Base-by-base conservation (phyloP, 2,329 filamentous ascomycete species). In the Curvularia eragrostidis region DNA sequence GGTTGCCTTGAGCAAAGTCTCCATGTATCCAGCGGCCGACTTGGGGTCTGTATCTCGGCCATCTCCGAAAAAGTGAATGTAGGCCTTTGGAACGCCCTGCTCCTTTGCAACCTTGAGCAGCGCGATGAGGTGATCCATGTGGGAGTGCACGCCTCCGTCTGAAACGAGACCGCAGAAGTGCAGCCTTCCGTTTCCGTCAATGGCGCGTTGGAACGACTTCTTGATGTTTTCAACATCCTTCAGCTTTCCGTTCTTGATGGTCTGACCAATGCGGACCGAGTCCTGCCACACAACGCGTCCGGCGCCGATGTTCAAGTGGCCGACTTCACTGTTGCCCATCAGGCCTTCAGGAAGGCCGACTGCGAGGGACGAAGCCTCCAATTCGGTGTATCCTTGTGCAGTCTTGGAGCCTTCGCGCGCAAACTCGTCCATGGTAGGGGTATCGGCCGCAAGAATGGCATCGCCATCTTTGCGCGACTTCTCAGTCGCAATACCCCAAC, bases 261-360 rank as follows among this genome's bases (percentile, higher is more conserved):
- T 89, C 81, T 89, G 89, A 79, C 97, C 95, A 80, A 99, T 99
- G 72, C 95, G 91, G 66, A 99, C 95, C 65, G 96, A 81, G 68
- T 84, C 94, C 80, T 99, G 95, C 95, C 95, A 99, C 72, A 99
- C 95, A 61, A 99, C 95, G 73, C 95, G 87, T 57, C 95, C 95
- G 58, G 95, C 95, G 72, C 95, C 95, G 77, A 99, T 98, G 85
- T 99, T 99, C 82, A 99, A 81, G 80, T 99, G 95, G 62, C 95
- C 95, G 78, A 99, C 95, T 80, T 99, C 95, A 70, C 91, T 96
- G 84, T 99, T 99, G 66, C 95, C 95, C 95, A 99, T 99, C 67
- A 99, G 84, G 58, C 95, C 95, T 77, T 99, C 93, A 19, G 95
- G 95, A 52, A 99, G 87, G 66, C 95, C 95, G 65, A 99, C 95